These are phyloP conservation scores for Tetratostichococcus sp. DNA, from an alignment of 139 green algal species.

Conservation along the genomic window DNA sequence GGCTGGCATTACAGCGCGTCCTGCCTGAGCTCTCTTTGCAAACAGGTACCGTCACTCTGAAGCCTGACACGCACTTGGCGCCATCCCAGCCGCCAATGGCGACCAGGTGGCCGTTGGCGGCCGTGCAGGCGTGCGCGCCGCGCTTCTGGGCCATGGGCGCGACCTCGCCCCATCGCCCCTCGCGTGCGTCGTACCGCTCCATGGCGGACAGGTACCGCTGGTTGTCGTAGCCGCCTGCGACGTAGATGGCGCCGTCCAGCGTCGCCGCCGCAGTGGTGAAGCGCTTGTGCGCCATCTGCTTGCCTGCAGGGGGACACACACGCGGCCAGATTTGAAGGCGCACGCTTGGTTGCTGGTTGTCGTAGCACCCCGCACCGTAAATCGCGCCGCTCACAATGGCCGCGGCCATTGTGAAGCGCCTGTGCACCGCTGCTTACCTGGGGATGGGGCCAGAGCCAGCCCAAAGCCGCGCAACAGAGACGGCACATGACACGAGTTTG, in stretches of 20 bases:
- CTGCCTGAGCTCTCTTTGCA: too few relatives aligned
- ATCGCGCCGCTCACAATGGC: too few relatives aligned
- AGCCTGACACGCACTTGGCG: background rate
- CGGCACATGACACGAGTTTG: too few relatives aligned
- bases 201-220: slow-evolving; percentile 22
- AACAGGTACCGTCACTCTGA: too few relatives aligned
- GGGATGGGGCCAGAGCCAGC: too few relatives aligned
- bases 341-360: too few relatives aligned
- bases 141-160: slow-evolving; percentile 19
- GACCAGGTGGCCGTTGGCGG: slow-evolving; percentile 6
- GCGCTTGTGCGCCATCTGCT: slow-evolving; percentile 22
- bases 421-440: too few relatives aligned
- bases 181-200: slow-evolving; percentile 33
- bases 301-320: slow-evolving; percentile 4
- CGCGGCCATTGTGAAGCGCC: too few relatives aligned
- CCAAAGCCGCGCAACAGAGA: too few relatives aligned
- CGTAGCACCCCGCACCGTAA: too few relatives aligned
- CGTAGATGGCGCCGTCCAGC: slow-evolving; percentile 30
- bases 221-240: slow-evolving; percentile 32
- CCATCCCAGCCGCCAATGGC: slow-evolving; percentile 22
- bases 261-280: slow-evolving; percentile 30
- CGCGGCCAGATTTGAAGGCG: too few relatives aligned
- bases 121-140: slow-evolving; percentile 14
- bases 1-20: too few relatives aligned
- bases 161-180: slow-evolving; percentile 35